phyloP scores from a whole-genome alignment of 140 eudicot species.

The Anethum foeniculum region DNA sequence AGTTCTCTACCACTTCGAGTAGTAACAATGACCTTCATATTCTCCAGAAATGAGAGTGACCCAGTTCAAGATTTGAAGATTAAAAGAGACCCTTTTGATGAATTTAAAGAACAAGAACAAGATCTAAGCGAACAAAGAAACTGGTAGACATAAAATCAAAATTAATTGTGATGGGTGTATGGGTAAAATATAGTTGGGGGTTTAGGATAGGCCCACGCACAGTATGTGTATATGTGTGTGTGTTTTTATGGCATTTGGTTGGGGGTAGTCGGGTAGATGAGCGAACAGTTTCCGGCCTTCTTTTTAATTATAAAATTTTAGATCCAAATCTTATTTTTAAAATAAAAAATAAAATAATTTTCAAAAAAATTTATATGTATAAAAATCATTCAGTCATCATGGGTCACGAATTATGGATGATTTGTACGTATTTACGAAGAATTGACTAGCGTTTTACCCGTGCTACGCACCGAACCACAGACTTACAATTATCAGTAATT shows the following conservation, averaged over 20 bases:
- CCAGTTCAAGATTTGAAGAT: background rate
- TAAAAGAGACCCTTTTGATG: conserved; percentile 5
- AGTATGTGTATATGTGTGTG: background rate
- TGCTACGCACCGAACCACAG: no score
- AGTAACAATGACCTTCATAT: conserved; percentile 73
- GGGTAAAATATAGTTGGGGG: conserved; percentile 10
- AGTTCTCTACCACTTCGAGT: conserved; percentile 92
- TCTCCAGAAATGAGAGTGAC: conserved; percentile 13
- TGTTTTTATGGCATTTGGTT: conserved; percentile 9
- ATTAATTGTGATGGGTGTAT: background rate
- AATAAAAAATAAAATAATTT: no score
- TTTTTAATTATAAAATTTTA: background rate
- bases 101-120: background rate
- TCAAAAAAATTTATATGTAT: no score
- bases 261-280: conserved; percentile 15
- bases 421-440: no score
- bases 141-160: background rate
- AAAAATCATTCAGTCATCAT: no score
- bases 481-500: no score
- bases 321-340: no score
- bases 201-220: conserved; percentile 2
- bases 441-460: no score
- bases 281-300: background rate
- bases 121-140: background rate
- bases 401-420: no score